Evolutionary conservation across 495 filamentous ascomycete genomes (phyloP), one percentile per base, ranked within the genome.

Genomic region (Elaphomyces granulatus): DNA sequence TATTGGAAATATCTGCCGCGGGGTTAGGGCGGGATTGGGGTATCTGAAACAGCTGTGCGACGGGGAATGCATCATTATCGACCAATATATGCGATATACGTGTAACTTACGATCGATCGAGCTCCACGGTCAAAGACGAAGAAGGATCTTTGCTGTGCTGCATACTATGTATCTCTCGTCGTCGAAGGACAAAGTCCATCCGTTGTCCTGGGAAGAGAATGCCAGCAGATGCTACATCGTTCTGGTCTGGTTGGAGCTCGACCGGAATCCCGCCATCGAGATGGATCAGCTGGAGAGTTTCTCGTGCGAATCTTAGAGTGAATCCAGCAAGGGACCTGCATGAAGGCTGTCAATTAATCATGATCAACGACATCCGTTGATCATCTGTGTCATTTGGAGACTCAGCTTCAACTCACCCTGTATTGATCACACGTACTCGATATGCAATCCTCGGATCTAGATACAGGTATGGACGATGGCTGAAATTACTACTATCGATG

Each of bases 151-250:
- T 1, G 30, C 8, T 8, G 37, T 26, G 26, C 9, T 34, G 23
- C 6, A 6, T 6, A n/a, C 19, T 15, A 14, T 16, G 30, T 14
- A 26, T 43, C 15, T 26, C 19, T 23, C 44, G 15, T 19, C 46
- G 41, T 15, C 46, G 51, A 8, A 68, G 37, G 7, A 67, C 21
- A 30, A 71, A 36, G 40, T 72, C 68, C 46, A 74, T 59, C 20
- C 70, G 56, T 43, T 72, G 66, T 12, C 68, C 70, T 2, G 70
- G 65, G 38, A 65, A 63, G 3, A 74, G 48, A 12, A 65, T 54
- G 1, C 68, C 68, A 10, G 56, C 45, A 6, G 61, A 59, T 28
- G 52, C 50, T 26, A 50, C 43, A 28, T 47, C 19, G 30, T 47
- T 16, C n/a, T 44, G 20, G 3, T 39, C 32, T 4, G 50, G 10